Percentiles rank a stretch among this genome's conserved stretches.
Evolutionary conservation across 163 green algal genomes (phyloP).

Genomic region (Smithsoniella earleae): DNA sequence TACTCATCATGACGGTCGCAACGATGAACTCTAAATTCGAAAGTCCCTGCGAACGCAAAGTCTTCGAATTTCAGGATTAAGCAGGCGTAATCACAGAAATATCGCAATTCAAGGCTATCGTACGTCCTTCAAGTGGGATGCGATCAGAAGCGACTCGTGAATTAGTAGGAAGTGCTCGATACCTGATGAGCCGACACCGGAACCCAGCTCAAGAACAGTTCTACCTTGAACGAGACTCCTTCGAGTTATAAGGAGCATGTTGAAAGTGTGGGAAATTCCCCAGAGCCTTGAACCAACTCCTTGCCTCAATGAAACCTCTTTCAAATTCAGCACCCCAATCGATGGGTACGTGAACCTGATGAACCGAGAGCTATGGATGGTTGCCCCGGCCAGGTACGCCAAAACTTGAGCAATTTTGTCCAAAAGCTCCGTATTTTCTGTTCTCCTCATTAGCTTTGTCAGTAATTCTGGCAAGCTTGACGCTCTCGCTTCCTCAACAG

Average conservation of each 20-base stretch:
- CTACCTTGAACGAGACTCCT: neutral
- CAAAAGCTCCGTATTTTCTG: neutral
- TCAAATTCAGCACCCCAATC: neutral
- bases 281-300: slow-evolving; percentile 15
- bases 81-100: no score
- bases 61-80: no score
- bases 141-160: neutral
- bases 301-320: neutral
- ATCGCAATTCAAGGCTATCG: no score
- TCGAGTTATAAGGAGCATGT: neutral
- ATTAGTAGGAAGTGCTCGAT: neutral
- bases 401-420: neutral
- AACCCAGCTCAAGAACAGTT: slow-evolving; percentile 17
- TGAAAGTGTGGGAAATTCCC: slow-evolving; percentile 26
- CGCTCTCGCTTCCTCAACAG: neutral
- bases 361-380: neutral
- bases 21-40: neutral
- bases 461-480: neutral
- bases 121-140: neutral
- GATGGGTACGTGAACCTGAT: neutral
- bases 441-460: neutral
- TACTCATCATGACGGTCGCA: no score
- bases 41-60: no score
- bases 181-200: slow-evolving; percentile 21
- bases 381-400: neutral